phyloP scores from a whole-genome alignment of 371 early-diverging fungal genomes.

The Mucor circinelloides region DNA sequence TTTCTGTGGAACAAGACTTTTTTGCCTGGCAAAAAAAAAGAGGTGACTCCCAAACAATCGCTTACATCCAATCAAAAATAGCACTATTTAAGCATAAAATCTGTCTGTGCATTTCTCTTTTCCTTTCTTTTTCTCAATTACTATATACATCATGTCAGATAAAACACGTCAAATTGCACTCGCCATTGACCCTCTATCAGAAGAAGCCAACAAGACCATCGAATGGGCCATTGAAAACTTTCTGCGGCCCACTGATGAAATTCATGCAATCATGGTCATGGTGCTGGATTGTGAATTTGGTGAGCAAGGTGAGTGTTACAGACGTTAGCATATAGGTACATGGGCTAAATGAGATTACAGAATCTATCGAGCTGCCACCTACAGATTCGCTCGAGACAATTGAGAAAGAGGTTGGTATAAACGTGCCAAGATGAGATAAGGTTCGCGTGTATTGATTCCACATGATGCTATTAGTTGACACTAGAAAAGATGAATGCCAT shows the following conservation, averaged over 20 bases:
- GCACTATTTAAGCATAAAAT: neutral
- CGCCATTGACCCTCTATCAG: constrained; percentile 45
- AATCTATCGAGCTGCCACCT: constrained; percentile 21
- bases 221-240: constrained; percentile 50
- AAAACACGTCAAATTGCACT: constrained; percentile 40
- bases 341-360: neutral
- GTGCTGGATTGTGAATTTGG: constrained; percentile 45
- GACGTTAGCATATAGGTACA: neutral
- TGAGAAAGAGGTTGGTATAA: constrained; percentile 35
- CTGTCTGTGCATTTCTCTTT: neutral
- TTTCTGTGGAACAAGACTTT: too few species aligned
- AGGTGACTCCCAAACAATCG: neutral
- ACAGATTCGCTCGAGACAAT: constrained; percentile 21
- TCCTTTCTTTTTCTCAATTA: neutral
- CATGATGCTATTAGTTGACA: constrained; percentile 15
- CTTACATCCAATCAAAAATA: neutral
- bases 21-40: neutral
- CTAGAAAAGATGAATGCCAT: constrained; percentile 23
- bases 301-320: constrained; percentile 30
- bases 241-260: constrained; percentile 37
- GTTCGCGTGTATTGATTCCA: neutral
- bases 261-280: constrained; percentile 43
- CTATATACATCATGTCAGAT: neutral
- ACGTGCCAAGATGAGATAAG: neutral
- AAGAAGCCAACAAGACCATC: constrained; percentile 42